These are phyloP conservation scores for Mycena olivaceomarginata DNA, from an alignment of 768 basidiomycete genomes.

Conservation along the genomic window DNA sequence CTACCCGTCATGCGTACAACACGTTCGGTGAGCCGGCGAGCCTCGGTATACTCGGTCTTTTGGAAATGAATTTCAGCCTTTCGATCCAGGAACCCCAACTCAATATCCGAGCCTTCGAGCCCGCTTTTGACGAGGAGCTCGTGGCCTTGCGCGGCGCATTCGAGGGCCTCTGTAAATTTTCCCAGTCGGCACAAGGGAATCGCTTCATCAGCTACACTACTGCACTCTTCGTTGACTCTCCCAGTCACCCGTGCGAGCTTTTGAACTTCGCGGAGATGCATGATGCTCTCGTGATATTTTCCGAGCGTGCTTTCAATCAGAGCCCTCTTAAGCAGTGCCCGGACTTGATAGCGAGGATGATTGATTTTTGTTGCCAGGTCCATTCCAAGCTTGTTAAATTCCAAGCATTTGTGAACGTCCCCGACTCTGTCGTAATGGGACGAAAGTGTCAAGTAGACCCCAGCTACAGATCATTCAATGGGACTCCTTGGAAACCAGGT, in stretches of 20 bases:
- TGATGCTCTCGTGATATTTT: not conserved
- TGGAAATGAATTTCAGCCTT: conserved; percentile 3
- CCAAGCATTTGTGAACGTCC: not conserved
- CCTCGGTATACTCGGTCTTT: conserved; percentile 5
- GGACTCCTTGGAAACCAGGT: not conserved
- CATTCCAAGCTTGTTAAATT: conserved; percentile 3
- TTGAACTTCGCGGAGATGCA: not conserved
- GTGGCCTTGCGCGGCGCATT: not conserved
- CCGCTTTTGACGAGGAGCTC: not conserved
- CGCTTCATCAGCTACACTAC: conserved; percentile 1
- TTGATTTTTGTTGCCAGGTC: not conserved
- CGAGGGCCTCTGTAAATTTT: not conserved
- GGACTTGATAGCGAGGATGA: not conserved
- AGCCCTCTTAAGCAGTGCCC: not conserved
- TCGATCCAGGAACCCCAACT: not conserved
- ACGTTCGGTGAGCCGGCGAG: not conserved
- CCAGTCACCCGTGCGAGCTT: not conserved
- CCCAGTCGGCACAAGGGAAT: conserved; percentile 8
- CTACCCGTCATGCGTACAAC: conserved; percentile 1
- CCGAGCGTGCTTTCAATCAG: not conserved
- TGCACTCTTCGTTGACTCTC: conserved; percentile 1
- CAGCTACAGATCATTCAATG: not conserved
- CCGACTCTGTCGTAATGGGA: not conserved
- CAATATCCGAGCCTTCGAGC: conserved; percentile 5
- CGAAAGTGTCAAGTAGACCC: conserved; percentile 1